Evolutionary conservation across 495 filamentous ascomycete species (phyloP).

Genomic region (Aspergillus sparsus): DNA sequence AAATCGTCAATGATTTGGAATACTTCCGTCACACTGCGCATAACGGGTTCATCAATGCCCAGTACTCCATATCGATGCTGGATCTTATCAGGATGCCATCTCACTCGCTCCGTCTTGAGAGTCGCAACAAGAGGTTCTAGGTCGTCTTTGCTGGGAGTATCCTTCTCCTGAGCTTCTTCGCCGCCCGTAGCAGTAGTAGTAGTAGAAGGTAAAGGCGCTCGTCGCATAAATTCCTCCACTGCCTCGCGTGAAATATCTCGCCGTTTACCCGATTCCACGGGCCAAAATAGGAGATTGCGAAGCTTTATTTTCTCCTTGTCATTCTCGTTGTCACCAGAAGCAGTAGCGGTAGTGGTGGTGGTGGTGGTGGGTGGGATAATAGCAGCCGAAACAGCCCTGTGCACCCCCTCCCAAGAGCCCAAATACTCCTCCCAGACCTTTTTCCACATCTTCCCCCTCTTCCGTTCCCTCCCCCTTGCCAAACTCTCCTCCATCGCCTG

Average conservation of each 20-base stretch:
- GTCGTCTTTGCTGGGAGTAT: not conserved
- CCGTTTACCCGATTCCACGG: constrained; percentile 63
- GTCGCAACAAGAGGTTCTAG: constrained; percentile 49
- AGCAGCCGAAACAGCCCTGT: constrained; percentile 25
- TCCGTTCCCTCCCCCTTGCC: constrained; percentile 50
- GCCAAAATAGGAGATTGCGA: constrained; percentile 71
- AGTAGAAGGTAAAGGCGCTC: constrained; percentile 38
- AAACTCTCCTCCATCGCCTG: constrained; percentile 54
- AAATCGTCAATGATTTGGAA: constrained; percentile 88
- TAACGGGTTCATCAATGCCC: constrained; percentile 62
- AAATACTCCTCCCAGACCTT: constrained; percentile 66
- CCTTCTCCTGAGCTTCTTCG: constrained; percentile 9
- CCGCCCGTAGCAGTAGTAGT: constrained; percentile 25
- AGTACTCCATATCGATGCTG: constrained; percentile 79
- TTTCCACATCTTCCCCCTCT: constrained; percentile 50
- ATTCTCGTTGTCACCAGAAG: constrained; percentile 3
- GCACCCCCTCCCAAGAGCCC: constrained; percentile 60
- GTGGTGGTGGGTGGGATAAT: not conserved
- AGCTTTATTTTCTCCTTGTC: constrained; percentile 19
- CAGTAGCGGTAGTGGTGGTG: not conserved
- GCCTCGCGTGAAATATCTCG: constrained; percentile 62
- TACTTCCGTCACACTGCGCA: constrained; percentile 82
- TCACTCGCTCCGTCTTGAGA: constrained; percentile 81
- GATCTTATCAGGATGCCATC: constrained; percentile 99
- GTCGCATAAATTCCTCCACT: constrained; percentile 63